Evolutionary conservation across 2,329 filamentous ascomycete genomes (phyloP).

Genomic region (Didymella pomorum): DNA sequence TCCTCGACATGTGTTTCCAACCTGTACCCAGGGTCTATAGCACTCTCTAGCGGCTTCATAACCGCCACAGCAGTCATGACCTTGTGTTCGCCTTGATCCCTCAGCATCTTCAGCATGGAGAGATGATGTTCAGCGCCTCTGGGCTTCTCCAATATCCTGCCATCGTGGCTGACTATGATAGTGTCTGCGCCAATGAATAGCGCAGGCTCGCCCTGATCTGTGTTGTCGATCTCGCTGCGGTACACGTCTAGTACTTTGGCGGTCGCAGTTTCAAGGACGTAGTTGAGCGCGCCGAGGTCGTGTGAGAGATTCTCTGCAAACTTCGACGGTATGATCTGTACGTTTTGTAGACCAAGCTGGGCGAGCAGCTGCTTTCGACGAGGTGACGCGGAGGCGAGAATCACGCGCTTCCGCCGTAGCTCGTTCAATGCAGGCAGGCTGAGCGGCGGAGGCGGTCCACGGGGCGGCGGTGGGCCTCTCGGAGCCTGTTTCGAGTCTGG

Average conservation of each 20-base stretch:
- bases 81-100: slow-evolving; percentile 79
- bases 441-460: slow-evolving; percentile 70
- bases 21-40: slow-evolving; percentile 83
- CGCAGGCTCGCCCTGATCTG: slow-evolving; percentile 72
- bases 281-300: slow-evolving; percentile 86
- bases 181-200: slow-evolving; percentile 93
- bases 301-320: slow-evolving; percentile 89
- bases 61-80: slow-evolving; percentile 86
- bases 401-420: slow-evolving; percentile 79
- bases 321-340: slow-evolving; percentile 85
- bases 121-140: slow-evolving; percentile 81
- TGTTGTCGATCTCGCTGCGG: slow-evolving; percentile 63
- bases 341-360: slow-evolving; percentile 79
- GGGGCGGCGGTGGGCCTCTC: slow-evolving; percentile 64
- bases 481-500: slow-evolving; percentile 27
- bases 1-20: slow-evolving; percentile 85
- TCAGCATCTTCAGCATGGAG: slow-evolving; percentile 80
- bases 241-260: slow-evolving; percentile 84
- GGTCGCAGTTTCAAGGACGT: slow-evolving; percentile 85
- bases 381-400: slow-evolving; percentile 90
- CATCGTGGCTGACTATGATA: slow-evolving; percentile 78
- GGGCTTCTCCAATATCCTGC: slow-evolving; percentile 90
- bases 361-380: slow-evolving; percentile 81
- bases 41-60: slow-evolving; percentile 83
- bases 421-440: slow-evolving; percentile 80